Evolutionary conservation across 257 asterid genomes (phyloP).

Genomic region (Przewalskia tangutica): DNA sequence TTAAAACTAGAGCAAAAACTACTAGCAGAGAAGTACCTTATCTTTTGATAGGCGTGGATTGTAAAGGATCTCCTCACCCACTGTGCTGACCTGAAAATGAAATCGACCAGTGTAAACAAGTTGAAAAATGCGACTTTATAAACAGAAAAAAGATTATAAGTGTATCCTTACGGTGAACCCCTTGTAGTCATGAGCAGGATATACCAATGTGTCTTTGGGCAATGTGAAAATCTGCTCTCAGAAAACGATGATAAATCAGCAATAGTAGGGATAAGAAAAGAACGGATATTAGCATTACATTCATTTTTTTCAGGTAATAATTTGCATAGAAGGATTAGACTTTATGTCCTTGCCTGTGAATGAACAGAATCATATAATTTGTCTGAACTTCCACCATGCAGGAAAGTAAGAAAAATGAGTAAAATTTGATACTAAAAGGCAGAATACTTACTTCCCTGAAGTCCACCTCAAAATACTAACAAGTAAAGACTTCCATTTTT

Average conservation of each 20-base stretch:
- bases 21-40: conserved; percentile 36
- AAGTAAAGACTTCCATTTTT: not conserved
- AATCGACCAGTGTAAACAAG: not conserved
- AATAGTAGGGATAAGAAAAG: not conserved
- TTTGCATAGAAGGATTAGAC: not conserved
- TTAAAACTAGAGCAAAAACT: not conserved
- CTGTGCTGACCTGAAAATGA: conserved; percentile 60
- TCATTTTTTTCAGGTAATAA: not conserved
- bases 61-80: conserved; percentile 74
- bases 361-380: conserved; percentile 80
- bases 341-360: conserved; percentile 58
- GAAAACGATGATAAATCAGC: not conserved
- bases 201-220: conserved; percentile 72
- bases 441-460: not conserved
- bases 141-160: not conserved
- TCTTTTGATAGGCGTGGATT: conserved; percentile 88
- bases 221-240: conserved; percentile 62
- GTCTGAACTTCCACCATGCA: conserved; percentile 96
- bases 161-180: conserved; percentile 70
- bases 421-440: not conserved
- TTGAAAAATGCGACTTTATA: not conserved
- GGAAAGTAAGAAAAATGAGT: not conserved
- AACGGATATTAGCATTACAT: not conserved
- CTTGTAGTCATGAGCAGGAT: conserved; percentile 97
- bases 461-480: not conserved